phyloP scores from a whole-genome alignment of 192 early-diverging fungal species.

The Phlyctochytrium bullatum region DNA sequence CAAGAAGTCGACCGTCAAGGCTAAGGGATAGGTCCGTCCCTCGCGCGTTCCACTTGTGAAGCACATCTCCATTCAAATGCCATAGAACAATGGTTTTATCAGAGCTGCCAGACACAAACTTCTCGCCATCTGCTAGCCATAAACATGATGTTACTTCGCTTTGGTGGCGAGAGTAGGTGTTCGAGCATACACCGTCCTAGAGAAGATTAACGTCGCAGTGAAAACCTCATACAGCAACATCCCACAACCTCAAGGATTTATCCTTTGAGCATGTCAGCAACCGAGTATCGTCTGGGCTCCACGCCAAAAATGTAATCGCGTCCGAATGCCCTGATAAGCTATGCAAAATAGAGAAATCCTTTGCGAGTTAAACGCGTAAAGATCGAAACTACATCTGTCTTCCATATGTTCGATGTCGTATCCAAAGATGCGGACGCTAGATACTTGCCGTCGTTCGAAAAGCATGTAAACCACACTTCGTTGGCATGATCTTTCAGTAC shows the following conservation, averaged over 20 bases:
- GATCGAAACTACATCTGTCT: conserved; percentile 49
- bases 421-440: conserved; percentile 93
- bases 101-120: conserved; percentile 81
- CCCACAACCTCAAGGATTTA: conserved; percentile 77
- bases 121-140: conserved; percentile 82
- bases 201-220: not conserved
- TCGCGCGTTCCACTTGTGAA: conserved; percentile 63
- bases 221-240: conserved; percentile 43
- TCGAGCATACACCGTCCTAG: conserved; percentile 58
- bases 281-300: conserved; percentile 81
- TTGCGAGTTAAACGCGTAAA: conserved; percentile 5
- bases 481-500: conserved; percentile 74
- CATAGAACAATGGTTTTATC: conserved; percentile 78
- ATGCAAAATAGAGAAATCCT: conserved; percentile 59
- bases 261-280: conserved; percentile 83
- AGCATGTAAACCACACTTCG: conserved; percentile 95
- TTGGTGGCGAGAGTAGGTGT: conserved; percentile 64
- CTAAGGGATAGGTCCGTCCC: conserved; percentile 64
- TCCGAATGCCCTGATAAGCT: conserved; percentile 60
- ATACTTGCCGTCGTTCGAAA: conserved; percentile 83
- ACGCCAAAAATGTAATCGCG: conserved; percentile 80
- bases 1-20: conserved; percentile 55
- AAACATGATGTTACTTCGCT: conserved; percentile 79
- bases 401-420: conserved; percentile 86
- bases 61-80: conserved; percentile 52